These are phyloP conservation scores for Spatholobus suberectus DNA, from an alignment of 306 rosid genomes.

Conservation along the genomic window DNA sequence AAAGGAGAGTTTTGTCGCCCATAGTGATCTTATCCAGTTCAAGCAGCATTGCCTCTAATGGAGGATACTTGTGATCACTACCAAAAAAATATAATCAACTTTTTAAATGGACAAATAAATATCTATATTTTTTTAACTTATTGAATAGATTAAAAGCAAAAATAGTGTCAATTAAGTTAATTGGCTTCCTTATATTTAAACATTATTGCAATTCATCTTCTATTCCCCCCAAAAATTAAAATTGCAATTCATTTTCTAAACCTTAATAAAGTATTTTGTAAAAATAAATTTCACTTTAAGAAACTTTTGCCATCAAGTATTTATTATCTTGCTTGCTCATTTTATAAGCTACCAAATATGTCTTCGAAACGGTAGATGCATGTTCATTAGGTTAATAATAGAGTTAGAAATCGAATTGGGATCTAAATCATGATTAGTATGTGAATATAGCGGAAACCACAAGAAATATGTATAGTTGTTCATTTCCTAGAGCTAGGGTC, in stretches of 20 bases:
- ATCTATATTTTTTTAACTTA: too few species aligned
- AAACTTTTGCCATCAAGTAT: not conserved
- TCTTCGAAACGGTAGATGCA: not conserved
- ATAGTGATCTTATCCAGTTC: too few species aligned
- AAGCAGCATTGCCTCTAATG: too few species aligned
- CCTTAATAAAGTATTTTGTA: not conserved
- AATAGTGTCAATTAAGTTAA: not conserved
- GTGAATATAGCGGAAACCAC: constrained; percentile 15
- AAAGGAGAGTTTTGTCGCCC: too few species aligned
- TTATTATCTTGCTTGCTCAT: not conserved
- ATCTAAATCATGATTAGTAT: constrained; percentile 32
- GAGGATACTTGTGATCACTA: too few species aligned
- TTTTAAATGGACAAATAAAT: too few species aligned
- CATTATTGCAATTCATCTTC: not conserved
- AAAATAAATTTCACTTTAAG: not conserved
- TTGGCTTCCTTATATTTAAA: not conserved
- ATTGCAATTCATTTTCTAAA: not conserved
- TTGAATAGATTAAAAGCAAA: too few species aligned
- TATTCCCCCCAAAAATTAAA: too few species aligned
- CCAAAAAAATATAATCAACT: too few species aligned
- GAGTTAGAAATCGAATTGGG: not conserved
- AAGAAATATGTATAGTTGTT: constrained; percentile 28
- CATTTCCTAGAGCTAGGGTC: constrained; percentile 13
- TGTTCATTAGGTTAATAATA: constrained; percentile 1
- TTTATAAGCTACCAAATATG: constrained; percentile 1